Conservation (phyloP, 768 basidiomycete species). For the Suillus subluteus region DNA sequence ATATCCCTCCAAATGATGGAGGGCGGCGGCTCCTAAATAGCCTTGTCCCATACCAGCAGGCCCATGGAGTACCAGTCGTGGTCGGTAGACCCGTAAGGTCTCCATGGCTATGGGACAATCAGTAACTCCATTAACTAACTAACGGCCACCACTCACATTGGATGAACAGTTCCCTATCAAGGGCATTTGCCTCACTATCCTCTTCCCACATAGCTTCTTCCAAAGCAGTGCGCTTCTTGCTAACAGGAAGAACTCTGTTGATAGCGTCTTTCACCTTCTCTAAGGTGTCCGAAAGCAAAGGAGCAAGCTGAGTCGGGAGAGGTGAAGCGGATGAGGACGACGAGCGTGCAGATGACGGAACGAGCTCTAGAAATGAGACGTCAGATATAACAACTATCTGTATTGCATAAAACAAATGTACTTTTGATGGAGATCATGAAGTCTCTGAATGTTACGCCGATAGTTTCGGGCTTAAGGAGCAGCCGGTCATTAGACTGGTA, state of each 20-base stretch:
- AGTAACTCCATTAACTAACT: neutral
- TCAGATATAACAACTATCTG: too few species aligned
- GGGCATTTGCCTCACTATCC: slow-evolving; percentile 73
- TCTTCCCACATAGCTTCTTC: slow-evolving; percentile 98
- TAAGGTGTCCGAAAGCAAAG: slow-evolving; percentile 70
- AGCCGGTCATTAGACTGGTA: slow-evolving; percentile 91
- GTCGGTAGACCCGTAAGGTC: slow-evolving; percentile 86
- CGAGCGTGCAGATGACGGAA: slow-evolving; percentile 93
- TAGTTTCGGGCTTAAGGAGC: slow-evolving; percentile 82
- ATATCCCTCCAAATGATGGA: slow-evolving; percentile 95
- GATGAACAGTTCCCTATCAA: slow-evolving; percentile 86
- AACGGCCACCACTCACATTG: slow-evolving; percentile 59
- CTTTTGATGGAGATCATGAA: slow-evolving; percentile 98
- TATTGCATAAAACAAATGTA: slow-evolving; percentile 39
- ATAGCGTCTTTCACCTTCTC: slow-evolving; percentile 75
- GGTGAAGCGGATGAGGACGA: slow-evolving; percentile 85
- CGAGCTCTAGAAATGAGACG: slow-evolving; percentile 54
- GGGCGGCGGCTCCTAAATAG: slow-evolving; percentile 85
- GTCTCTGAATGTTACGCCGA: slow-evolving; percentile 82
- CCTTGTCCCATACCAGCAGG: slow-evolving; percentile 86
- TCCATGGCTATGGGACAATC: slow-evolving; percentile 72
- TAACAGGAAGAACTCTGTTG: slow-evolving; percentile 73
- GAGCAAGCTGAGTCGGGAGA: slow-evolving; percentile 81
- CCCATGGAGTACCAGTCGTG: slow-evolving; percentile 84
- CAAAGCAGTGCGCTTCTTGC: slow-evolving; percentile 80